Evolutionary conservation across 2,329 filamentous ascomycete genomes (phyloP).

Genomic region (Penicillium oxalicum): DNA sequence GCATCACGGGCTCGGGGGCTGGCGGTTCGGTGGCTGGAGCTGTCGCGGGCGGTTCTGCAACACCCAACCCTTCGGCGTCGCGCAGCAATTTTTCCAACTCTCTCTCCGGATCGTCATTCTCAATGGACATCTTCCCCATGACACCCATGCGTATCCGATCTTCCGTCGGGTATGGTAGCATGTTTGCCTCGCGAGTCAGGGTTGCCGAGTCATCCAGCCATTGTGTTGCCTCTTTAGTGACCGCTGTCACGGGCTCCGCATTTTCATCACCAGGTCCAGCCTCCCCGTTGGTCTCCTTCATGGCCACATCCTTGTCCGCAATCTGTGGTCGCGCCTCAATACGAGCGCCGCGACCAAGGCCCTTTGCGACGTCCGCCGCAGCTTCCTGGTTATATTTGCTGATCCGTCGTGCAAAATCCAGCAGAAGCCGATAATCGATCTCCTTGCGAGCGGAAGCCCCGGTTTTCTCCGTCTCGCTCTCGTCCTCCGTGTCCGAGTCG

Average conservation of each 20-base stretch:
- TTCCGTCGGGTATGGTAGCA: slow-evolving; percentile 42
- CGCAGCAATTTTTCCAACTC: slow-evolving; percentile 43
- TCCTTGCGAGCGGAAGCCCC: slow-evolving; percentile 21
- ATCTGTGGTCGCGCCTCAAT: slow-evolving; percentile 15
- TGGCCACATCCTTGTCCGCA: slow-evolving; percentile 27
- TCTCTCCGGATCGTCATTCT: slow-evolving; percentile 50
- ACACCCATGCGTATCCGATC: slow-evolving; percentile 41
- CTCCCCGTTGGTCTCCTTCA: slow-evolving; percentile 30
- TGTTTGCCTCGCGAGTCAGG: slow-evolving; percentile 35
- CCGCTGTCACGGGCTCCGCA: slow-evolving; percentile 30
- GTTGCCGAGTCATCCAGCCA: slow-evolving; percentile 41
- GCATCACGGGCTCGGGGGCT: slow-evolving; percentile 29
- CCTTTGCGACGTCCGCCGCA: slow-evolving; percentile 37
- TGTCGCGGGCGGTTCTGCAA: slow-evolving; percentile 39
- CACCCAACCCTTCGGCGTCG: slow-evolving; percentile 52
- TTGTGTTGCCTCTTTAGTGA: slow-evolving; percentile 37
- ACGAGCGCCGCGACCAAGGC: slow-evolving; percentile 14
- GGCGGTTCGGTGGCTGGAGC: slow-evolving; percentile 32
- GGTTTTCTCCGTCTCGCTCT: slow-evolving; percentile 9
- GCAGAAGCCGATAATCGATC: slow-evolving; percentile 40
- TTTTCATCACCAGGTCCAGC: slow-evolving; percentile 11
- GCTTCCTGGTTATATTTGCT: slow-evolving; percentile 44
- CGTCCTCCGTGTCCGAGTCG: slow-evolving; percentile 24
- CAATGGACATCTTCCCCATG: slow-evolving; percentile 40
- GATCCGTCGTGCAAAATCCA: slow-evolving; percentile 43